phyloP scores from a whole-genome alignment of 1,139 yeast species.

The Meyerozyma carpophila region DNA sequence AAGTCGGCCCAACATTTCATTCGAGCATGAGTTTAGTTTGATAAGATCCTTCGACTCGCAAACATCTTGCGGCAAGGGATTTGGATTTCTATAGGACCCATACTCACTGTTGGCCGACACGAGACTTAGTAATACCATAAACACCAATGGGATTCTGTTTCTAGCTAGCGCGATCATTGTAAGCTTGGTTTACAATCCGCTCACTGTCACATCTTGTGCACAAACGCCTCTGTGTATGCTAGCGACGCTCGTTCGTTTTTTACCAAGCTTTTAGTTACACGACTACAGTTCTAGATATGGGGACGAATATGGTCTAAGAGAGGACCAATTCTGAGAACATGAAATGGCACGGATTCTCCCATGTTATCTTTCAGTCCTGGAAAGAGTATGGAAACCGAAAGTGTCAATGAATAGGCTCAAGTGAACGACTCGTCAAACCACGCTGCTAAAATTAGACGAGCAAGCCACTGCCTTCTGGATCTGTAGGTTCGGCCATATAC shows the following conservation, averaged over 20 bases:
- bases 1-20: conserved; percentile 37
- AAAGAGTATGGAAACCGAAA: too few relatives aligned
- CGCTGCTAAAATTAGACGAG: background rate
- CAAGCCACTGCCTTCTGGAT: background rate
- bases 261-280: too few relatives aligned
- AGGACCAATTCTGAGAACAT: too few relatives aligned
- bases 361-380: too few relatives aligned
- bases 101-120: conserved; percentile 14
- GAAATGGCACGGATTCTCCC: too few relatives aligned
- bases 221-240: too few relatives aligned
- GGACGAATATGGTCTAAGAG: too few relatives aligned
- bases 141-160: background rate
- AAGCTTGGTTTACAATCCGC: background rate
- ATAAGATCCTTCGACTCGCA: conserved; percentile 40
- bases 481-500: background rate
- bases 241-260: too few relatives aligned
- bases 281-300: too few relatives aligned
- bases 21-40: conserved; percentile 39
- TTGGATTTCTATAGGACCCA: conserved; percentile 44
- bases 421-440: background rate
- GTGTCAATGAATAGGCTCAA: too few relatives aligned
- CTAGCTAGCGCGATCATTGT: background rate
- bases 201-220: too few relatives aligned
- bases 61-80: conserved; percentile 32
- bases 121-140: background rate